Percentiles rank a stretch among this genome's conserved stretches.
These are phyloP conservation scores for Capsella bursapastoris DNA, from an alignment of 345 rosid species.

Conservation along the genomic window DNA sequence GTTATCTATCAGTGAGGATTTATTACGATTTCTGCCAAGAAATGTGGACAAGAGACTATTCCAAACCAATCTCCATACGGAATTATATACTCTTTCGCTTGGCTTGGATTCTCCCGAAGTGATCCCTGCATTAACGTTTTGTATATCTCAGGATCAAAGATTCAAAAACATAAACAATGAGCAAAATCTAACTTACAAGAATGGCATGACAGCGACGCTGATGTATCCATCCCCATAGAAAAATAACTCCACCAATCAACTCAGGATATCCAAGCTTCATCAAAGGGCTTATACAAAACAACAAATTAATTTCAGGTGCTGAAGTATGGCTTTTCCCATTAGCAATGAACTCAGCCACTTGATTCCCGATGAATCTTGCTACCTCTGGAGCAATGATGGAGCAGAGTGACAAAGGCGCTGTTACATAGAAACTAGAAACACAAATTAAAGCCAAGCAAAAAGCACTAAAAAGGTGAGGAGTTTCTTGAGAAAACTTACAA, in stretches of 20 bases:
- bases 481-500: constrained; percentile 55
- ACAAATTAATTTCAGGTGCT: constrained; percentile 45
- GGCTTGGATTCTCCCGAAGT: constrained; percentile 47
- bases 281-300: constrained; percentile 49
- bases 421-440: constrained; percentile 58
- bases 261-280: constrained; percentile 60
- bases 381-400: constrained; percentile 49
- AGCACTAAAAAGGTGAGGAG: background rate
- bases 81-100: constrained; percentile 50
- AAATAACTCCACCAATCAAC: constrained; percentile 64
- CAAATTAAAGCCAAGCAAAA: background rate
- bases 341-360: constrained; percentile 52
- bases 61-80: constrained; percentile 87
- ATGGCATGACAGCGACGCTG: constrained; percentile 66
- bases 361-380: constrained; percentile 48
- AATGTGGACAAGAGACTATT: constrained; percentile 77
- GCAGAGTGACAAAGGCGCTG: constrained; percentile 72
- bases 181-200: constrained; percentile 51
- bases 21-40: constrained; percentile 79
- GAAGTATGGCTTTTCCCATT: constrained; percentile 49
- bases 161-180: constrained; percentile 20
- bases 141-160: constrained; percentile 3
- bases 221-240: constrained; percentile 81
- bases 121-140: constrained; percentile 54
- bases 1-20: background rate